Evolutionary conservation across 1,284 basidiomycete genomes (phyloP).

Genomic region (Apiotrichum sp.): DNA sequence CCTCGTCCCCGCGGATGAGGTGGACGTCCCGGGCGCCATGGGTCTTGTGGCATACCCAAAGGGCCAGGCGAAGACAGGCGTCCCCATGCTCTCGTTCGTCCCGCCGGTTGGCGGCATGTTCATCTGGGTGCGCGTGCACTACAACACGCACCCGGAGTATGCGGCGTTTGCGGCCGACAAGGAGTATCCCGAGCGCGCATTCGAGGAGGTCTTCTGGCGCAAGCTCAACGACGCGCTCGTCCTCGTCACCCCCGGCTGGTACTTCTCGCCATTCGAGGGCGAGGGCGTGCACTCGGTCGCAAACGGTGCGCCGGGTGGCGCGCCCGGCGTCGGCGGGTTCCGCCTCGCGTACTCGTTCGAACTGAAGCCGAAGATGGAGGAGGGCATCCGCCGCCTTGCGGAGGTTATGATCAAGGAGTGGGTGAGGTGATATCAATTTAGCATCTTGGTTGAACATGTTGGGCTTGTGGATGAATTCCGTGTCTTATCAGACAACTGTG

Average conservation of each 20-base stretch:
- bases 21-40: slow-evolving; percentile 11
- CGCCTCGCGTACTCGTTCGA: slow-evolving; percentile 25
- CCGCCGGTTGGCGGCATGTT: slow-evolving; percentile 51
- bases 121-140: slow-evolving; percentile 32
- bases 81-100: slow-evolving; percentile 56
- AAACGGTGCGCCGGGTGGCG: slow-evolving; percentile 14
- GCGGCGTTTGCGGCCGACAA: slow-evolving; percentile 2
- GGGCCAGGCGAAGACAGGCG: slow-evolving; percentile 1
- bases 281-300: slow-evolving; percentile 6
- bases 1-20: slow-evolving; percentile 16
- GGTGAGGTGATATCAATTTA: background rate
- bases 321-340: slow-evolving; percentile 21
- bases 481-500: no score
- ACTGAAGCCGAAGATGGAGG: slow-evolving; percentile 17
- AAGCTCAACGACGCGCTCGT: slow-evolving; percentile 17
- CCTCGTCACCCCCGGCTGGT: slow-evolving; percentile 26
- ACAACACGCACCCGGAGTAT: slow-evolving; percentile 18
- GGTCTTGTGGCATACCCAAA: slow-evolving; percentile 20
- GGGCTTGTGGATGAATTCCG: no score
- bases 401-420: slow-evolving; percentile 16
- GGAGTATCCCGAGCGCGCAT: slow-evolving; percentile 1
- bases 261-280: slow-evolving; percentile 23
- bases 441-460: no score
- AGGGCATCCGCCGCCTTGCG: slow-evolving; percentile 20
- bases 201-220: slow-evolving; percentile 21